Percentiles rank a stretch among this genome's conserved stretches.
Conservation (phyloP, 2,329 filamentous ascomycete species). For the Pezicula carpinea region DNA sequence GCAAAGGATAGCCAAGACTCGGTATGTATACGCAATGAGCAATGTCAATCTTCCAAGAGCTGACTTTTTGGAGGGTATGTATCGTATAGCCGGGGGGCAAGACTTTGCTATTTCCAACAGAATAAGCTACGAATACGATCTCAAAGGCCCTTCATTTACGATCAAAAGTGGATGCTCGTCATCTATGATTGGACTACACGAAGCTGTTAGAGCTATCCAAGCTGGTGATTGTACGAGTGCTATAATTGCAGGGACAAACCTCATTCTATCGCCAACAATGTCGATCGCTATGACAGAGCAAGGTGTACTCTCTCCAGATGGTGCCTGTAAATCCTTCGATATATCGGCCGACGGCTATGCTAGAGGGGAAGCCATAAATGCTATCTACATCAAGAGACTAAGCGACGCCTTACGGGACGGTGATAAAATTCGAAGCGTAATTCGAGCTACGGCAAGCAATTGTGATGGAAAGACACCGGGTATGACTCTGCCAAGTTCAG, state of each 20-base stretch:
- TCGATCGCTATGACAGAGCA: background rate
- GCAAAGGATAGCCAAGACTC: background rate
- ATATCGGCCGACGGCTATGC: slow-evolving; percentile 57
- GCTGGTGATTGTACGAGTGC: slow-evolving; percentile 33
- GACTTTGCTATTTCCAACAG: background rate
- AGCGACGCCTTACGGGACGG: slow-evolving; percentile 52
- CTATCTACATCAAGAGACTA: slow-evolving; percentile 54
- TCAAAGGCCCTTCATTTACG: slow-evolving; percentile 37
- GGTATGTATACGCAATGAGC: background rate
- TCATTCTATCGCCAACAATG: slow-evolving; percentile 3
- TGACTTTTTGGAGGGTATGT: background rate
- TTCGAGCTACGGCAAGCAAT: slow-evolving; percentile 47
- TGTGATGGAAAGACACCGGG: slow-evolving; percentile 55
- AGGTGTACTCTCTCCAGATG: slow-evolving; percentile 33
- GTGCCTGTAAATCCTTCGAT: slow-evolving; percentile 40
- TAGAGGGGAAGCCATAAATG: slow-evolving; percentile 55
- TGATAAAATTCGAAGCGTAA: slow-evolving; percentile 52
- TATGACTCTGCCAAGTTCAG: slow-evolving; percentile 47
- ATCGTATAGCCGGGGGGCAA: background rate
- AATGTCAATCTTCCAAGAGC: background rate
- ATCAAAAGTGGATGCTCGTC: slow-evolving; percentile 52
- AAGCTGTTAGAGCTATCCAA: slow-evolving; percentile 45
- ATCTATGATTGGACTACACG: slow-evolving; percentile 47
- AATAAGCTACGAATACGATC: slow-evolving; percentile 27
- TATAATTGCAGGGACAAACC: slow-evolving; percentile 3